These are phyloP conservation scores for Hyaloscypha bicolor DNA, from an alignment of 495 filamentous ascomycete genomes.

Conservation along the genomic window DNA sequence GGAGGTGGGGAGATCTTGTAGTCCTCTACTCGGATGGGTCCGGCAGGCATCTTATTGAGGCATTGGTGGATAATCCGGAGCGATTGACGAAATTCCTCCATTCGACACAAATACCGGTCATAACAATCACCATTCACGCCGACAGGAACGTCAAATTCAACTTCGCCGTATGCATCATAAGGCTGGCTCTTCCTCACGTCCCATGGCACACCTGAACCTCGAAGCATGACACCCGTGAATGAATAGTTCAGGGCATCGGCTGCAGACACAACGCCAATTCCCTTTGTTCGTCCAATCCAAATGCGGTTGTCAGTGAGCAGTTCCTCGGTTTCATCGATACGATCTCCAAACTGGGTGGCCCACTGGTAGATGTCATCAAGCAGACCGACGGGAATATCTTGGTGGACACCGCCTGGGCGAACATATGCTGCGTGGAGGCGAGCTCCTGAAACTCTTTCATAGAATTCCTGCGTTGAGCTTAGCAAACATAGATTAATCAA, in stretches of 20 bases:
- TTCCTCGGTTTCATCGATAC: conserved; percentile 99
- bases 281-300: conserved; percentile 91
- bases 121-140: conserved; percentile 98
- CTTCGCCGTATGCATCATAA: conserved; percentile 96
- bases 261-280: conserved; percentile 88
- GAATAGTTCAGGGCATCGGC: conserved; percentile 92
- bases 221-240: conserved; percentile 97
- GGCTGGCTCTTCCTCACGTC: conserved; percentile 94
- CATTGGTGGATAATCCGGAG: conserved; percentile 99
- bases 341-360: conserved; percentile 99
- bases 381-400: conserved; percentile 92
- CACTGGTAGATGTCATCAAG: conserved; percentile 99
- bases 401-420: conserved; percentile 93
- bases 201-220: conserved; percentile 96
- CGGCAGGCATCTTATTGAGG: conserved; percentile 96
- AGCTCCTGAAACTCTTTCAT: conserved; percentile 97
- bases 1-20: conserved; percentile 99
- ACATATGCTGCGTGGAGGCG: conserved; percentile 98
- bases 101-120: conserved; percentile 97
- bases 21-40: conserved; percentile 93
- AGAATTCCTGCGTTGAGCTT: conserved; percentile 80
- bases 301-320: conserved; percentile 99
- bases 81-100: conserved; percentile 99
- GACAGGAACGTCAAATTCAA: conserved; percentile 98
- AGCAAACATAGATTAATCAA: conserved; percentile 25